These are phyloP conservation scores for Sporisorium graminicola DNA, from an alignment of 1,284 basidiomycete species.

Conservation along the genomic window DNA sequence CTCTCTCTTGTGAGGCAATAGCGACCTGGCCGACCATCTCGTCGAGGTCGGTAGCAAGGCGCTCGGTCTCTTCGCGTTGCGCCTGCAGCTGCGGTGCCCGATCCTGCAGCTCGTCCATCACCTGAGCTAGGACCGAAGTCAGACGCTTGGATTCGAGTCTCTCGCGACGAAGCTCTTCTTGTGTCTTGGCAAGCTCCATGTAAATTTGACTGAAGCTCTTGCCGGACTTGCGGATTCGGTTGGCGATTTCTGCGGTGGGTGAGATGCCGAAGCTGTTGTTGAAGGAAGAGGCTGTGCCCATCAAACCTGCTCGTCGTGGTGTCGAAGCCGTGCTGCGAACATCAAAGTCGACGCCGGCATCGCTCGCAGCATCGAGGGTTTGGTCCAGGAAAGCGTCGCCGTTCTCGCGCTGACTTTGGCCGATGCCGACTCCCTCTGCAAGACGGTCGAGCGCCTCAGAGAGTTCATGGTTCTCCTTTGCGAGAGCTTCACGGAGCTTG, in stretches of 20 bases:
- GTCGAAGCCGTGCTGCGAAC: slow-evolving; percentile 32
- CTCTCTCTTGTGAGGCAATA: slow-evolving; percentile 52
- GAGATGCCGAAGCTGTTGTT: slow-evolving; percentile 51
- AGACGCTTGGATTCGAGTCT: slow-evolving; percentile 70
- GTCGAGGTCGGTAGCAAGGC: slow-evolving; percentile 57
- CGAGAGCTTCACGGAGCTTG: slow-evolving; percentile 69
- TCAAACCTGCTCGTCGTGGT: slow-evolving; percentile 26
- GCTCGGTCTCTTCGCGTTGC: slow-evolving; percentile 65
- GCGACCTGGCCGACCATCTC: slow-evolving; percentile 49
- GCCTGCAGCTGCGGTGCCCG: slow-evolving; percentile 63
- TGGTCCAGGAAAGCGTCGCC: slow-evolving; percentile 33
- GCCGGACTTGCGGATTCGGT: slow-evolving; percentile 71
- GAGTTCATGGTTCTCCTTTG: slow-evolving; percentile 69
- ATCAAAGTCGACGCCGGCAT: slow-evolving; percentile 35
- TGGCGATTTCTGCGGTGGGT: slow-evolving; percentile 85
- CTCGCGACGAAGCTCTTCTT: slow-evolving; percentile 83
- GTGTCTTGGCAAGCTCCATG: slow-evolving; percentile 84
- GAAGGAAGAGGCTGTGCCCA: slow-evolving; percentile 44
- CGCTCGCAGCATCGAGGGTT: slow-evolving; percentile 34
- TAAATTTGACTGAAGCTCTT: slow-evolving; percentile 91
- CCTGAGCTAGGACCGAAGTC: slow-evolving; percentile 58
- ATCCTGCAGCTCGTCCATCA: slow-evolving; percentile 66
- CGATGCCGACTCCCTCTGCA: slow-evolving; percentile 65
- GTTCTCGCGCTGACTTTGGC: slow-evolving; percentile 46
- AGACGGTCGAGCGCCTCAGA: slow-evolving; percentile 65